Evolutionary conservation across 176 grass and related monocot genomes (phyloP), one percentile per base, ranked within the genome.

Genomic region (Zoysia japonica): DNA sequence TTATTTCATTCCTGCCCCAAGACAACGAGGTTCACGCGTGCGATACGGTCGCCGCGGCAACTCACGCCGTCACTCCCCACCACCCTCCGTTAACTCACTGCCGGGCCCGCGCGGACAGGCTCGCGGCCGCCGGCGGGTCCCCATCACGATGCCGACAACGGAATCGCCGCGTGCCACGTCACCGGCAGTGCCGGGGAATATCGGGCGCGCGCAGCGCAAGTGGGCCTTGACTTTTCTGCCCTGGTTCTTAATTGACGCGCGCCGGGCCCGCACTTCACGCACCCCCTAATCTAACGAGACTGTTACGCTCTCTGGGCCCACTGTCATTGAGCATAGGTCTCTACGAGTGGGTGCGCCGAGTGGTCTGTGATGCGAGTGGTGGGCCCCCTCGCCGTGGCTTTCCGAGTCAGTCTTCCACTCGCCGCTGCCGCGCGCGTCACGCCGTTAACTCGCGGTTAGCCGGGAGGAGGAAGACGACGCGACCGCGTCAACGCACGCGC

Each of bases 361-460:
- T 5, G 20, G 8, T 13, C 40, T 12, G 0, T n/a, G 17, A 11
- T 1, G 50, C 8, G 5, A 20, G 43, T 71, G 67, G 71, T 10
- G 55, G 80, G 65, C 6, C n/a, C 9, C 56, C 68, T 1, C 9
- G 64, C 2, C 35, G 67, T 56, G 81, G 68, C 17, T 79, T 90
- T 88, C 84, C 75, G 81, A 87, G 84, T 93, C 82, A 82, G 74
- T 40, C 41, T 88, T 93, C 56, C 56, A 59, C 56, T 59, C n/a
- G n/a, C 17, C 2, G 1, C 17, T 2, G 52, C 15, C 17, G 52
- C 52, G 14, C 14, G 55, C 55, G 55, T 57, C 55, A 14, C 52
- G 55, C 55, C 55, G 55, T 57, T 57, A 20, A 19, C 56, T 19
- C 56, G 4, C 70, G 65, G 85, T 73, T 80, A 44, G 60, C 51